Base-by-base conservation (phyloP, 2,329 filamentous ascomycete species). In the Fusarium papillatum region DNA sequence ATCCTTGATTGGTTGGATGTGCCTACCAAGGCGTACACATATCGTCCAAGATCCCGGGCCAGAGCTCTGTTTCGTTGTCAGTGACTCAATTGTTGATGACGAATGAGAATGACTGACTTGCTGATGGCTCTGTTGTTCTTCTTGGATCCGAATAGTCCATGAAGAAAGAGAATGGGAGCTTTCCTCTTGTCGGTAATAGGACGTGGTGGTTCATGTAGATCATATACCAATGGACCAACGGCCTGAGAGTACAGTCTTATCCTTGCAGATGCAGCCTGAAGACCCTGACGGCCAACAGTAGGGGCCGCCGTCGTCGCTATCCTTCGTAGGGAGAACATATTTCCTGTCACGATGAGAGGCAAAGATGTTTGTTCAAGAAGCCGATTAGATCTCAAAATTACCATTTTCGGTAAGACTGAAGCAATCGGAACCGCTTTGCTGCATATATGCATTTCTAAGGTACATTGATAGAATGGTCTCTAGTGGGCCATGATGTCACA, bases 111-210 rank as follows among this genome's bases (percentile, higher is more conserved):
- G 61, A 86, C 93, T 83, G 88, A 98, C 96, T 95, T 98, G 93
- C 95, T 97, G 74, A 98, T 97, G 80, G 90, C 95, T 83, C 96
- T 89, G 83, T 98, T 98, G 83, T 98, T 98, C 87, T 95, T 95
- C 87, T 97, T 98, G 43, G 95, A 98, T 24, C 96, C 96, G 81
- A 98, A 98, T 14, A 98, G 88, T 1, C 97, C 96, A 83, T 98
- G 96, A 81, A 98, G 91, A 77, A 98, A 94, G 73, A 98, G 85
- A 75, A 98, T 95, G 3, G 96, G 94, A 46, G 86, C 84, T 70
- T 83, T 81, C 80, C 87, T 82, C 66, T 84, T 81, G 31, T 84
- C 83, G 3, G 83, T 82, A 50, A 68, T 74, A 9, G 79, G 78
- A 62, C 86, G 87, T 1, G 85, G 79, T 2, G 93, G 91, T 79